Base-by-base conservation (phyloP, 2,329 filamentous ascomycete genomes). In the Cordyceps cateniannulata region DNA sequence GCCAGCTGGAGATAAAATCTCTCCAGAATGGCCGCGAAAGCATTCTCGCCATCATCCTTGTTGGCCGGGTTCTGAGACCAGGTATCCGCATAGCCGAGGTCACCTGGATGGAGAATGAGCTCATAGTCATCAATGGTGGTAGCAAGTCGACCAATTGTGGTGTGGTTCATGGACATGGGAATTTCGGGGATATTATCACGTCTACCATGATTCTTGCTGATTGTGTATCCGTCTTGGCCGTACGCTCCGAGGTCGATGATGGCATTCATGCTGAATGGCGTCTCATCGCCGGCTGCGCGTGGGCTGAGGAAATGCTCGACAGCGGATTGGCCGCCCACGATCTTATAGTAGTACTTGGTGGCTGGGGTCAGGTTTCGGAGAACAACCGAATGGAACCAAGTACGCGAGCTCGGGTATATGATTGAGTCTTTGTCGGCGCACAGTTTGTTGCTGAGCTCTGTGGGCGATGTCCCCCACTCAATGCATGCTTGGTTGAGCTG, bases 261-360 rank as follows among this genome's bases (percentile, higher is more conserved):
- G 75, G 75, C 16, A 74, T 82, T 62, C 72, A 69, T 76, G 10
- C 81, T 74, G 67, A 85, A 86, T 0, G 82, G 73, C 0, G 79
- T 81, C 55, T 70, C 76, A 70, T 86, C 82, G 18, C 84, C 83
- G 0, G 82, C 73, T 3, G 71, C 62, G 1, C 63, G 18, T 22
- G 56, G 32, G 55, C 42, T 14, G 18, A 81, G 66, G 69, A 86
- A 85, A 42, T 80, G 76, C 38, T 79, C 76, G 8, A 81, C 72
- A 3, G 81, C 0, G 82, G 82, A 70, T 85, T 85, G 35, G 75
- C 79, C 2, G 81, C 83, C 9, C 38, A 73, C 73, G 51, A 85
- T 83, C 71, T 82, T 76, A 73, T 86, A 86, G 73, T 83, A 85
- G 68, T 86, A 85, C 0, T 75, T 83, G 1, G 81, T 84, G 0